Base-by-base conservation (phyloP, 345 rosid species). In the Erodium maritimum region DNA sequence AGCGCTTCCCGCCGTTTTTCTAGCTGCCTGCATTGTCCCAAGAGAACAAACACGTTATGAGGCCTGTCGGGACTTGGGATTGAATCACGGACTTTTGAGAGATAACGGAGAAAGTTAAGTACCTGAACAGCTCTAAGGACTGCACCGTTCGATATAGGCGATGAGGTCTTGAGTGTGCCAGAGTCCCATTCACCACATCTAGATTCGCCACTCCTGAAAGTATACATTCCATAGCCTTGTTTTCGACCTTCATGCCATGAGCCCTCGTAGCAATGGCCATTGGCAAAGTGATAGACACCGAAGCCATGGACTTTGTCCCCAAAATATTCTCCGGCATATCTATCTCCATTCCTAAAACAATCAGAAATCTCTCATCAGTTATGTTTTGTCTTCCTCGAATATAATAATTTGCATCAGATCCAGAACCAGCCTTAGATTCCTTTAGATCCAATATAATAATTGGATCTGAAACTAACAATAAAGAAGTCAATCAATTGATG, bases 171-270 rank as follows among this genome's bases (percentile, higher is more conserved):
- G 14, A 89, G 89, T 54, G 63, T 57, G 18, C 96, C 98, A 4
- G 60, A 63, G 66, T 85, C 82, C 96, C 99, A 93, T 75, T 85
- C 88, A 33, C 96, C 96, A 3, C 77, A 85, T 59, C 71, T 85
- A 0, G 66, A 56, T 21, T 83, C 94, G 17, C 95, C 79, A 5
- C 58, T 85, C 9, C 95, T 79, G 65, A 93, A 85, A 1, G 78
- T 80, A 62, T 89, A 93, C 82, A 77, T 66, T 58, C 97, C 99
- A 66, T 73, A 82, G 0, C 99, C 99, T 75, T 93, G 99, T 60
- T 80, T 89, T 61, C 80, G 80, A 46, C 95, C 95, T 76, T 93
- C 99, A 21, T 93, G 96, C 99, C 99, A 93, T 12, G 95, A 88
- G 3, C 99, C 99, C 73, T 93, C 95, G 0, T 93, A 89, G 64